These are phyloP conservation scores for Oldenlandia corymbosa DNA, from an alignment of 257 asterid genomes.

Conservation along the genomic window DNA sequence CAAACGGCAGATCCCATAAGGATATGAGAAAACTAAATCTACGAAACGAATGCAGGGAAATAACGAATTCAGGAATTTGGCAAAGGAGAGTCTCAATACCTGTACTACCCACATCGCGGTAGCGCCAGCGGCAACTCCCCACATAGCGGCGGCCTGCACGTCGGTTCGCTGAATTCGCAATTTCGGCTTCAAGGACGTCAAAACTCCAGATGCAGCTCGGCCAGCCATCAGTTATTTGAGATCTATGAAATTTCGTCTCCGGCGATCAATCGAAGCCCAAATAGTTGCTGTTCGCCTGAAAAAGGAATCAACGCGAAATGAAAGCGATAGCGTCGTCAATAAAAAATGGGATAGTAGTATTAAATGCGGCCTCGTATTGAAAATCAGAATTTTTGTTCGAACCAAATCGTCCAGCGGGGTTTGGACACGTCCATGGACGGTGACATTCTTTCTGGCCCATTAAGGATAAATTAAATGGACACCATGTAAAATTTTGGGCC, in stretches of 20 bases:
- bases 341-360: neutral
- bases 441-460: neutral
- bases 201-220: constrained; percentile 40
- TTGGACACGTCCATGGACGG: neutral
- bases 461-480: neutral
- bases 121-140: constrained; percentile 79
- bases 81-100: constrained; percentile 22
- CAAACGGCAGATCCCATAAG: constrained; percentile 8
- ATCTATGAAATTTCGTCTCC: constrained; percentile 1
- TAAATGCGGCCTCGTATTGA: neutral
- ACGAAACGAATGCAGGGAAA: neutral
- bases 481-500: neutral
- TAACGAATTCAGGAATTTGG: neutral
- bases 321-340: neutral
- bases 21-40: neutral
- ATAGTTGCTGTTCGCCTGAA: neutral
- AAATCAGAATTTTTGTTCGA: neutral
- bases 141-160: constrained; percentile 56
- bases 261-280: constrained; percentile 8
- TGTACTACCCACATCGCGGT: constrained; percentile 50
- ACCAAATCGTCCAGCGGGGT: neutral
- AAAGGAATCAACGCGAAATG: neutral
- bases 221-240: constrained; percentile 33
- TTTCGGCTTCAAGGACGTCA: constrained; percentile 43
- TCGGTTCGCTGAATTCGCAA: constrained; percentile 40